These are phyloP conservation scores for Crataegus laevigata DNA, from an alignment of 306 rosid species.

Conservation along the genomic window DNA sequence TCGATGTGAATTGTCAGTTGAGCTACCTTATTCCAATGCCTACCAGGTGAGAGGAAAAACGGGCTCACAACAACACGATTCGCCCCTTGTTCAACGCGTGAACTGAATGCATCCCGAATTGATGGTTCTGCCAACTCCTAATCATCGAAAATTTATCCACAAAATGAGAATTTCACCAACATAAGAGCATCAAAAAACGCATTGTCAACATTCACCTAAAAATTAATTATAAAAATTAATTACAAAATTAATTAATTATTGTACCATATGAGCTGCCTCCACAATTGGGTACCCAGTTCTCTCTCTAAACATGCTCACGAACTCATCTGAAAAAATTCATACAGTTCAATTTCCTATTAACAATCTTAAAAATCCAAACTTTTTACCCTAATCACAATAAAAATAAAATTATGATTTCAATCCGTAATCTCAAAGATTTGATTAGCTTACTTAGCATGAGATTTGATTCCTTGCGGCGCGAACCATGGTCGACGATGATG, in stretches of 20 bases:
- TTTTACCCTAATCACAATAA: neutral
- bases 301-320: conserved; percentile 69
- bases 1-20: neutral
- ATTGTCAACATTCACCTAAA: neutral
- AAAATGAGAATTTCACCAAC: neutral
- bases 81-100: conserved; percentile 68
- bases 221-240: neutral
- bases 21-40: conserved; percentile 81
- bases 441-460: conserved; percentile 68
- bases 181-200: conserved; percentile 5
- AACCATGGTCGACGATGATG: conserved; percentile 90
- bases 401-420: neutral
- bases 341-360: neutral
- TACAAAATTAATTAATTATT: neutral
- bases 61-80: conserved; percentile 61
- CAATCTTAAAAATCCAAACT: neutral
- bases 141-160: neutral
- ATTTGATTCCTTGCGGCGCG: conserved; percentile 84
- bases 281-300: conserved; percentile 74
- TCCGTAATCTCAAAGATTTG: neutral
- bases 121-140: conserved; percentile 95
- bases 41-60: conserved; percentile 85
- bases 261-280: conserved; percentile 96
- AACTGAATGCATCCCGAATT: conserved; percentile 52
- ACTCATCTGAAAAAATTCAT: conserved; percentile 48